A percentile compares a stretch with the other conserved stretches of the same genome.
Conservation (phyloP, 345 rosid species). For the Gossypium rotundifolium region DNA sequence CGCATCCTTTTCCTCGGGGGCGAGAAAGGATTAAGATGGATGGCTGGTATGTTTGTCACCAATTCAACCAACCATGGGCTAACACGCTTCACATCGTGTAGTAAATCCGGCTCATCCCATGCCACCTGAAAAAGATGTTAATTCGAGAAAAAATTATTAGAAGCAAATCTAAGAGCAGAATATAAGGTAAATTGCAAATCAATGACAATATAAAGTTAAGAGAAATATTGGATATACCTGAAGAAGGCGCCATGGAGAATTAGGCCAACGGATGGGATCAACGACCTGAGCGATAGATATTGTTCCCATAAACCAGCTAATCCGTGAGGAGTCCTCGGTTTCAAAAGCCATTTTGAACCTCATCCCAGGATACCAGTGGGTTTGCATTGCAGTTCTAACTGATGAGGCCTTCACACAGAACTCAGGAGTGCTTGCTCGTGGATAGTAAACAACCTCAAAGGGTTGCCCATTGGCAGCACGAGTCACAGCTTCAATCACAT, state of each 20-base stretch:
- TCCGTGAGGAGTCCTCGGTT: slow-evolving; percentile 85
- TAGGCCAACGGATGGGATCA: slow-evolving; percentile 79
- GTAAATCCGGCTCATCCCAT: slow-evolving; percentile 99
- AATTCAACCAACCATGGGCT: slow-evolving; percentile 94
- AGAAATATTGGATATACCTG: slow-evolving; percentile 46
- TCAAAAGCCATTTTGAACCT: slow-evolving; percentile 97
- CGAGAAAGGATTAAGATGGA: slow-evolving; percentile 66
- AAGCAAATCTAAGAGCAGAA: not conserved
- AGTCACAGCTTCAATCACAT: slow-evolving; percentile 63
- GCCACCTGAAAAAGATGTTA: slow-evolving; percentile 52
- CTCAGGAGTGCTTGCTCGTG: slow-evolving; percentile 81
- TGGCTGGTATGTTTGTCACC: slow-evolving; percentile 73
- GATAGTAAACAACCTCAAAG: slow-evolving; percentile 83
- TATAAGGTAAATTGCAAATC: not conserved
- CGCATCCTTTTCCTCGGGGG: slow-evolving; percentile 86
- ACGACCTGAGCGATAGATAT: slow-evolving; percentile 70
- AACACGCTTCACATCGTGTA: slow-evolving; percentile 88
- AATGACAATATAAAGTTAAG: not conserved
- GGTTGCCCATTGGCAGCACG: slow-evolving; percentile 60
- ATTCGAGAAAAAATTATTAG: not conserved
- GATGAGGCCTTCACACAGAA: slow-evolving; percentile 69
- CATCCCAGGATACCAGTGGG: slow-evolving; percentile 88
- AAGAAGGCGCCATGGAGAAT: slow-evolving; percentile 89
- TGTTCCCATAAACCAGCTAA: slow-evolving; percentile 98
- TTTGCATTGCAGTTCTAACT: slow-evolving; percentile 58